Evolutionary conservation across 2,329 filamentous ascomycete species (phyloP).

Genomic region (Penicillium brasilianum): DNA sequence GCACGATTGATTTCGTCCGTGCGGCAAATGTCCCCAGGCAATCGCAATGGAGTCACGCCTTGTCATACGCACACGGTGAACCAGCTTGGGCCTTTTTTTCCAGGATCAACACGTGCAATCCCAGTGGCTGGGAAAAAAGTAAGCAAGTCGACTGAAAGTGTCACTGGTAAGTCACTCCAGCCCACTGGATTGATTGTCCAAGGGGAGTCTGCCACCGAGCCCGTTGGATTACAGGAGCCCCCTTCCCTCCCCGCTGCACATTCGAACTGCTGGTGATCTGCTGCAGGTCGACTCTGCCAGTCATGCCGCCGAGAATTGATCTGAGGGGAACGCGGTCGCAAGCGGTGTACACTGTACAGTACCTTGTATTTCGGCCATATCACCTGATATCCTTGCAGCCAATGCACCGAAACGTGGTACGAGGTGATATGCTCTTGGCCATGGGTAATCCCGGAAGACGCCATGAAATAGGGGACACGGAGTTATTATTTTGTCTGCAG

Average conservation of each 20-base stretch:
- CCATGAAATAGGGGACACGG: not conserved
- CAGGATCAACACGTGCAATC: conserved; percentile 22
- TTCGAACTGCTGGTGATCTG: not conserved
- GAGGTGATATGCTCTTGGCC: conserved; percentile 28
- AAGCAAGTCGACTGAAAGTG: too few relatives aligned
- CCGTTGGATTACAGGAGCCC: not conserved
- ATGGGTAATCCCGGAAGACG: conserved; percentile 22
- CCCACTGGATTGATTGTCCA: not conserved
- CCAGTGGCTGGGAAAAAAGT: conserved; percentile 6
- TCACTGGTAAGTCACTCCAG: not conserved
- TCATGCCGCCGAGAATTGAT: not conserved
- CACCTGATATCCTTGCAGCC: conserved; percentile 27
- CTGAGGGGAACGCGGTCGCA: not conserved
- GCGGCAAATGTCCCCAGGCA: not conserved
- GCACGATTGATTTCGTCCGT: conserved; percentile 6
- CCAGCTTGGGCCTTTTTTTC: not conserved
- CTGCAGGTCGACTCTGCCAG: not conserved
- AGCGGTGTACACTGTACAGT: conserved; percentile 6
- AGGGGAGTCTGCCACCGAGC: not conserved
- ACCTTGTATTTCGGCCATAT: conserved; percentile 6
- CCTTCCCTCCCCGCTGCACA: not conserved
- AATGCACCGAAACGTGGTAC: conserved; percentile 35
- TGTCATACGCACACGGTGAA: conserved; percentile 21
- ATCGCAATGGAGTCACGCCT: conserved; percentile 18
- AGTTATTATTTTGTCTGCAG: conserved; percentile 24